Evolutionary conservation across 768 basidiomycete genomes (phyloP), one percentile per base, ranked within the genome.

Genomic region (Leccinum arenicola): DNA sequence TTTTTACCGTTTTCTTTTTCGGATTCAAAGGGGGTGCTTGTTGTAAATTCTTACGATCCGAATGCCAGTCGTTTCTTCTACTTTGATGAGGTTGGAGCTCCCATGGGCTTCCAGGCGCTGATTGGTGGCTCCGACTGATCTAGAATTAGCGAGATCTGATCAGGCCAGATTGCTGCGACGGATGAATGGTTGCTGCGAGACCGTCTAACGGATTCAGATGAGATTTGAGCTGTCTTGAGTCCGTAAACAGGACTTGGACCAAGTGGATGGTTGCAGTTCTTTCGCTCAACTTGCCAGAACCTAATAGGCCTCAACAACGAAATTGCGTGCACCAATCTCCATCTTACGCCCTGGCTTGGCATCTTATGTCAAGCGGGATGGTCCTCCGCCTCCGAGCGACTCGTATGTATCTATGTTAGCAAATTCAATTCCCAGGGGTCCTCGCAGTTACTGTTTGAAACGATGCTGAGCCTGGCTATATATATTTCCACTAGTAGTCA

Each of bases 11-110:
- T 19, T 33, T 50, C 27, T 45, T 56, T 52, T 60, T 66, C 53
- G 64, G 64, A 64, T 72, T 52, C 38, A 40, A 52, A 43, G 45
- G 60, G 54, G 33, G 56, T 50, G 47, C 6, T 40, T 65, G 60
- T 68, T 61, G 50, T 62, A 54, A 52, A 57, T 54, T 49, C 61
- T 60, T 60, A 61, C n/a, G 64, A 62, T 62, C 55, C 48, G 61
- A 65, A 62, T 54, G 50, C n/a, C 60, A 54, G 27, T 50, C 38
- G 8, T 53, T 62, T 53, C 1, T 25, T 40, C 3, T 53, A 14
- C 15, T 31, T 9, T 3, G 6, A 1, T 15, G 48, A 11, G 43
- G 19, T 19, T 11, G 19, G 10, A 17, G 43, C 21, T 6, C 3
- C 3, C 38, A 40, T 9, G 38, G 36, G 15, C 21, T 12, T 21